A percentile compares a stretch with the other conserved stretches of the same genome.
Evolutionary conservation across 164 flowering plant species (phyloP).

Genomic region (Annona squamosa): DNA sequence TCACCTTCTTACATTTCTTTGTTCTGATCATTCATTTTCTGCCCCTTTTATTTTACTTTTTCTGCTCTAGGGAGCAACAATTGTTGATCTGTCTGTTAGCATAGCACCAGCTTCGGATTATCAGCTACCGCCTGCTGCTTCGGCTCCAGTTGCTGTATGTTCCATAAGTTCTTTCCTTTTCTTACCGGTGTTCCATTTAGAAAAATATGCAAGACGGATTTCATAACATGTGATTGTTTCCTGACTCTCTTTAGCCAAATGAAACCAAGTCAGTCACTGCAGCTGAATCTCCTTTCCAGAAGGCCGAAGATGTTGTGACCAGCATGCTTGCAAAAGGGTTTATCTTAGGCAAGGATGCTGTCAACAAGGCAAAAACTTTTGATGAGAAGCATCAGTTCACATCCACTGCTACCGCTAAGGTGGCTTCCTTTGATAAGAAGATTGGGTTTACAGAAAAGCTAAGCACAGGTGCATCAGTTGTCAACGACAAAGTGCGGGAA

Average conservation of each 20-base stretch:
- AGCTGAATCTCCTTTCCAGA: slow-evolving; percentile 61
- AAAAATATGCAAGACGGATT: not conserved
- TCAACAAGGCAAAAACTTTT: slow-evolving; percentile 66
- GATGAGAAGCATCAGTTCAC: slow-evolving; percentile 82
- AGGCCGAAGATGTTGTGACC: slow-evolving; percentile 91
- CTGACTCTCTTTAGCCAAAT: slow-evolving; percentile 19
- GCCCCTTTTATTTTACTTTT: not conserved
- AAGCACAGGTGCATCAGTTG: slow-evolving; percentile 55
- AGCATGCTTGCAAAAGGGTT: slow-evolving; percentile 86
- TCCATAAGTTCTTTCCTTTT: not conserved
- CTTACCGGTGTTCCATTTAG: not conserved
- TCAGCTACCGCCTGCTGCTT: slow-evolving; percentile 53
- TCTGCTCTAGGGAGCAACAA: slow-evolving; percentile 79
- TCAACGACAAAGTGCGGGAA: slow-evolving; percentile 73
- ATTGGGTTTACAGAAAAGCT: slow-evolving; percentile 81
- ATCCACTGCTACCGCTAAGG: slow-evolving; percentile 82
- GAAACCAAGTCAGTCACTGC: slow-evolving; percentile 32
- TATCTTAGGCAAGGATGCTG: slow-evolving; percentile 79
- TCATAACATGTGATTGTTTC: not conserved
- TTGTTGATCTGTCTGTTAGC: slow-evolving; percentile 70
- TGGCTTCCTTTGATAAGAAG: slow-evolving; percentile 71
- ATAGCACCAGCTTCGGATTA: slow-evolving; percentile 67
- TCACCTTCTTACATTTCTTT: not conserved
- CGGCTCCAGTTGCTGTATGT: slow-evolving; percentile 40
- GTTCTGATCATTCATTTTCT: not conserved